A percentile compares a stretch with the other conserved stretches of the same genome.
Evolutionary conservation across 257 asterid species (phyloP).

Genomic region (Eucommia ulmoides): DNA sequence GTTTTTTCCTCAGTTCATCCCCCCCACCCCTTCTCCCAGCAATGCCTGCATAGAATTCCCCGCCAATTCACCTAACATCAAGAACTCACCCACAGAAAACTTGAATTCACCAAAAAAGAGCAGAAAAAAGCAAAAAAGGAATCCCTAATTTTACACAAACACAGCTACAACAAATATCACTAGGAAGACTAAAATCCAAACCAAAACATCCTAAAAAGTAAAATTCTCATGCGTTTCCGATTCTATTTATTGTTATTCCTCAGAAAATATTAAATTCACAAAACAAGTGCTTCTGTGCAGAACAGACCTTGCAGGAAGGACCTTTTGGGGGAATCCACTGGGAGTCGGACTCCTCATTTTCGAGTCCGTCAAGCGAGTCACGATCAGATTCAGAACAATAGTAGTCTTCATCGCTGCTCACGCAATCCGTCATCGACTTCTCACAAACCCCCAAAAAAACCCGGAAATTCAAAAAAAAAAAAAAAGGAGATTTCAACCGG

Average conservation of each 20-base stretch:
- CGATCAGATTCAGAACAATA: constrained; percentile 49
- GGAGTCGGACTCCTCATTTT: constrained; percentile 41
- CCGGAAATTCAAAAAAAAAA: too few relatives aligned
- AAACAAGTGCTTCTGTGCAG: background rate
- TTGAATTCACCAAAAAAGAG: background rate
- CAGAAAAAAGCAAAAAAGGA: background rate
- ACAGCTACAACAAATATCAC: background rate
- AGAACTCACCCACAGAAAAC: background rate
- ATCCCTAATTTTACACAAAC: background rate
- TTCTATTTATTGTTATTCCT: too few relatives aligned
- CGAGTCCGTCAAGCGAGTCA: constrained; percentile 50
- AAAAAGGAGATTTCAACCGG: background rate
- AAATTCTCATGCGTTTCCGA: background rate
- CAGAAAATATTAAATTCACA: too few relatives aligned
- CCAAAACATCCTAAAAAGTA: background rate
- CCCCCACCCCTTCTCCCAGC: background rate
- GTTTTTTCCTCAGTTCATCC: background rate
- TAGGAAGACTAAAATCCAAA: background rate
- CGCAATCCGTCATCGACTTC: constrained; percentile 33
- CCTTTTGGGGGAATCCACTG: constrained; percentile 33
- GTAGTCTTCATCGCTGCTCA: constrained; percentile 47
- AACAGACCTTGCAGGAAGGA: constrained; percentile 54
- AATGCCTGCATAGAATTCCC: too few relatives aligned
- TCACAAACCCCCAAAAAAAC: background rate
- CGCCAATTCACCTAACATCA: too few relatives aligned